Evolutionary conservation across 2,329 filamentous ascomycete species (phyloP).

Genomic region (Penicillium sumatraense): DNA sequence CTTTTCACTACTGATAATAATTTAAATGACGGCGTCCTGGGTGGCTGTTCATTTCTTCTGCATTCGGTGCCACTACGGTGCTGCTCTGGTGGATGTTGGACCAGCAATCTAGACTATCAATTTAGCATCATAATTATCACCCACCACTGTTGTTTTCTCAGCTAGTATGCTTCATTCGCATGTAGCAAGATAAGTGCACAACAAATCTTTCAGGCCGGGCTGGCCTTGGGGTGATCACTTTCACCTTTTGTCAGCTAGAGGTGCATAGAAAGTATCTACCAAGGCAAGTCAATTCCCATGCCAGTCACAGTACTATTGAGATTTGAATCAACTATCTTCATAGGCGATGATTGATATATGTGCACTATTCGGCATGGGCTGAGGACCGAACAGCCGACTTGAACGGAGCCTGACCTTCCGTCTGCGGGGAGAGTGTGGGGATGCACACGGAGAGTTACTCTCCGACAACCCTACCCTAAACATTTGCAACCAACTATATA

Average conservation of each 20-base stretch:
- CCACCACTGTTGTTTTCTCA: not conserved
- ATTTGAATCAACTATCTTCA: too few species aligned
- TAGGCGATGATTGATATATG: too few species aligned
- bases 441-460: slow-evolving; percentile 4
- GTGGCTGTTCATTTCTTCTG: slow-evolving; percentile 9
- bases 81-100: slow-evolving; percentile 7
- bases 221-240: too few species aligned
- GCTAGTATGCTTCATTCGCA: not conserved
- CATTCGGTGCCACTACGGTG: slow-evolving; percentile 5
- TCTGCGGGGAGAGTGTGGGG: slow-evolving; percentile 7
- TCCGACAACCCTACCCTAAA: not conserved
- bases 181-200: not conserved
- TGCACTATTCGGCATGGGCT: too few species aligned
- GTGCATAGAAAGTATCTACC: too few species aligned
- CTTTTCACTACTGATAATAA: slow-evolving; percentile 19
- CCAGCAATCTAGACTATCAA: slow-evolving; percentile 19
- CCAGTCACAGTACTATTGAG: too few species aligned
- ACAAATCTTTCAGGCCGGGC: not conserved
- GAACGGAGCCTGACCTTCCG: slow-evolving; percentile 7
- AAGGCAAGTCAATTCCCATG: too few species aligned
- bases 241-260: too few species aligned
- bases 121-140: slow-evolving; percentile 22
- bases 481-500: slow-evolving; percentile 1
- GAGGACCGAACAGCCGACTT: too few species aligned
- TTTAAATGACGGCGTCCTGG: slow-evolving; percentile 28